Base-by-base conservation (phyloP, 352 stramenopile species). In the Phytophthora uliginosa region DNA sequence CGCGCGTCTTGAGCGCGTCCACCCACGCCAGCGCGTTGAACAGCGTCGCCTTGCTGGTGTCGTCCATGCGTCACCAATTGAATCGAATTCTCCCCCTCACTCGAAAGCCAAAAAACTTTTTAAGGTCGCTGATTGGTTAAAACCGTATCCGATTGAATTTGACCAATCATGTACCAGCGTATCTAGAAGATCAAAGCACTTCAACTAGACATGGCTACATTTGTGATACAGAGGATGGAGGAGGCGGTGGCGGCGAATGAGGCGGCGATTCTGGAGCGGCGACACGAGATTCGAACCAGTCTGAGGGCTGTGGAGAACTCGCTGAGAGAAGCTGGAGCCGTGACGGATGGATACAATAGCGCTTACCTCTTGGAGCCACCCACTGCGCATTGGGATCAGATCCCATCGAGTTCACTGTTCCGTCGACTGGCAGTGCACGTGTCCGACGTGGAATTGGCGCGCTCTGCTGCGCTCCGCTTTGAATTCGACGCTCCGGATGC, bases 21-120 rank as follows among this genome's bases (percentile, higher is more conserved):
- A 95, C 74, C 84, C 84, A 95, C 76, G 77, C 62, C 56, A 95
- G 79, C 62, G 87, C 84, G 74, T 93, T 91, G 59, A 92, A 95
- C 65, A 95, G 78, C 84, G 82, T 80, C 58, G 76, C 78, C 63
- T 84, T 84, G 40, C 65, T 72, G 15, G 59, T 71, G 26, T 59
- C 71, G 63, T 91, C 74, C 77, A 88, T 84, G 22, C 7, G 17
- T 13, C 33, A 28, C 55, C 6, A 58, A 34, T 17, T 64, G 10
- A 65, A 57, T 72, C 34, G 63, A 71, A 66, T 70, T 65, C 47
- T 67, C 69, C 64, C 50, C 42, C 18, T n/a, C 24, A 33, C 17
- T 68, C 28, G 47, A 71, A 58, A 62, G n/a, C 54, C 54, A 60
- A 51, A 68, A 7, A 62, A 63, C 42, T 50, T 17, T 66, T 55